phyloP scores from a whole-genome alignment of 1,284 basidiomycete genomes.

The Microbotryomycetes sp. region DNA sequence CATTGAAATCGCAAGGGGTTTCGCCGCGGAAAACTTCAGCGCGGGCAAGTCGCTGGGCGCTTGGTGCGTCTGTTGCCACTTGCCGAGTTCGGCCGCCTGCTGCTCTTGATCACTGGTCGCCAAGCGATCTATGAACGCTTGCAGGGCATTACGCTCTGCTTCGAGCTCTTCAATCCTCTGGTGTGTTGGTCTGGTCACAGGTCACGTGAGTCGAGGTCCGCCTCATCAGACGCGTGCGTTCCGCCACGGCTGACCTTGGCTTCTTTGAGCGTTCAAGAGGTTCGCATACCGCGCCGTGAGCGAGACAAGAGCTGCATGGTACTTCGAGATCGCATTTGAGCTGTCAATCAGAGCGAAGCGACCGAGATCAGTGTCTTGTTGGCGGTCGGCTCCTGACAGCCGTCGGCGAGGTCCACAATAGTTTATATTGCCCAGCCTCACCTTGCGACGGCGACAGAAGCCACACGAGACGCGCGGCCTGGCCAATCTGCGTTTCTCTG shows the following conservation, averaged over 20 bases:
- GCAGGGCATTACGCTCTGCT: slow-evolving; percentile 11
- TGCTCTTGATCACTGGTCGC: neutral
- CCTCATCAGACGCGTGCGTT: no score
- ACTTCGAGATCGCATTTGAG: neutral
- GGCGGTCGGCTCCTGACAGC: neutral
- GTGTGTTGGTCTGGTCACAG: slow-evolving; percentile 26
- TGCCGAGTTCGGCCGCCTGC: neutral
- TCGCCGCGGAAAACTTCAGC: no score
- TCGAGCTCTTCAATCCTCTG: slow-evolving; percentile 30
- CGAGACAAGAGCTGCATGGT: neutral
- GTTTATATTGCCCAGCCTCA: no score
- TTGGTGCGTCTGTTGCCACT: neutral
- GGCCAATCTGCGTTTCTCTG: no score
- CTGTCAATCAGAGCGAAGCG: no score
- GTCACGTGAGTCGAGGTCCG: no score
- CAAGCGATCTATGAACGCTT: neutral
- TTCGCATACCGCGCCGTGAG: neutral
- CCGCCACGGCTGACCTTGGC: neutral
- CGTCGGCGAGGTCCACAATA: no score
- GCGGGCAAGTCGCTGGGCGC: no score
- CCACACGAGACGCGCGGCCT: no score
- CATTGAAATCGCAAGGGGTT: no score
- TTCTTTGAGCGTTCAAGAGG: neutral
- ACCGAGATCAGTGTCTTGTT: neutral
- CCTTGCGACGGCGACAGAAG: neutral